Conservation (phyloP, 2,329 filamentous ascomycete genomes). For the Chrysosphaeria jannelii region DNA sequence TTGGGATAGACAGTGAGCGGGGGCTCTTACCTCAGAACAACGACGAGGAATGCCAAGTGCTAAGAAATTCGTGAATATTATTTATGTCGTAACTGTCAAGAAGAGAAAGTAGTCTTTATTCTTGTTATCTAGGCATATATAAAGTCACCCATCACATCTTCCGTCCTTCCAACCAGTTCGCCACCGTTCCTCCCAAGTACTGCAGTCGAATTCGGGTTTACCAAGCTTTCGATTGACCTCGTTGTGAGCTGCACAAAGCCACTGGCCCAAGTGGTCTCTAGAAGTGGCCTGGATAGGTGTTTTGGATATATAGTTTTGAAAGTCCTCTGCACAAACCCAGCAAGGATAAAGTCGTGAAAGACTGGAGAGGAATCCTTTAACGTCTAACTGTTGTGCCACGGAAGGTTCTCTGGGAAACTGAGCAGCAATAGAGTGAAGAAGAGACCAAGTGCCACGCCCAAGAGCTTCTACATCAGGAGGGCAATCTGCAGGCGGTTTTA, state of each 20-base stretch:
- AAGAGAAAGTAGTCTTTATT: no score
- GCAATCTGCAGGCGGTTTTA: slow-evolving; percentile 31
- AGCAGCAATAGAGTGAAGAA: slow-evolving; percentile 75
- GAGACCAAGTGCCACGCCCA: slow-evolving; percentile 71
- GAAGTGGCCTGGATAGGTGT: slow-evolving; percentile 31
- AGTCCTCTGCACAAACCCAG: slow-evolving; percentile 85
- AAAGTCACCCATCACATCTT: no score
- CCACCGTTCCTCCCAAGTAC: slow-evolving; percentile 81
- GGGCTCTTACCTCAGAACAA: no score
- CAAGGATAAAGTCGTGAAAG: slow-evolving; percentile 83
- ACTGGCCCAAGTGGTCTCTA: slow-evolving; percentile 42
- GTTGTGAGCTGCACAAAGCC: slow-evolving; percentile 70
- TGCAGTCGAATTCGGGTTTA: slow-evolving; percentile 74
- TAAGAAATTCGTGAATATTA: not conserved
- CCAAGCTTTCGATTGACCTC: slow-evolving; percentile 72
- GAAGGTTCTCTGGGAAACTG: slow-evolving; percentile 49
- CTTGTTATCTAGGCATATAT: no score
- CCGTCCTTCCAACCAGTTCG: slow-evolving; percentile 58
- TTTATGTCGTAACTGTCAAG: not conserved
- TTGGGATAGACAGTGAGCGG: no score
- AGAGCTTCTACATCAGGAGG: slow-evolving; percentile 72
- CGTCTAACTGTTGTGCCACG: slow-evolving; percentile 38
- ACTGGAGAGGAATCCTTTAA: slow-evolving; percentile 44
- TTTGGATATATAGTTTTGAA: slow-evolving; percentile 47
- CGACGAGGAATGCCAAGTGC: no score